These are phyloP conservation scores for Basipetospora chlamydospora DNA, from an alignment of 2,329 filamentous ascomycete genomes.

Conservation along the genomic window DNA sequence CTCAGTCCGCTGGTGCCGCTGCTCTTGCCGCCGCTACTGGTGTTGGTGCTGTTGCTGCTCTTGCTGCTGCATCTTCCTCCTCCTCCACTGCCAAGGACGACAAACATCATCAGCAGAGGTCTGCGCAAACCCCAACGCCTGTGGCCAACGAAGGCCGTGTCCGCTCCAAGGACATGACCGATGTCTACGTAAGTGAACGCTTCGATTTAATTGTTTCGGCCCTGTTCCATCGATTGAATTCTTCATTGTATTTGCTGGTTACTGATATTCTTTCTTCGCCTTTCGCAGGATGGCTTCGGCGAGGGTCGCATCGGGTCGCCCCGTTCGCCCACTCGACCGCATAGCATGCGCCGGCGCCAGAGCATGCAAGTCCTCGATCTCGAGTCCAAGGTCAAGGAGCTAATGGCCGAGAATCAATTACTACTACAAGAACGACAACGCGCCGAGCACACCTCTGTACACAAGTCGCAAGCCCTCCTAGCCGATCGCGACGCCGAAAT, in stretches of 20 bases:
- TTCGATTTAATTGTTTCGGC: slow-evolving; percentile 5
- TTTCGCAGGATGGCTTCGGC: slow-evolving; percentile 72
- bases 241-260: slow-evolving; percentile 2
- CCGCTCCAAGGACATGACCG: slow-evolving; percentile 73
- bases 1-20: too few species aligned
- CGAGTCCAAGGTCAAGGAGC: slow-evolving; percentile 69
- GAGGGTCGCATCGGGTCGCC: slow-evolving; percentile 77
- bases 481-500: slow-evolving; percentile 80
- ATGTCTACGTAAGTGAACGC: slow-evolving; percentile 70
- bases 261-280: slow-evolving; percentile 10
- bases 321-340: slow-evolving; percentile 81
- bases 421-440: slow-evolving; percentile 58
- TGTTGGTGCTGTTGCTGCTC: too few species aligned
- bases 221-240: not conserved
- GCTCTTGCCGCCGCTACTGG: too few species aligned
- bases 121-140: slow-evolving; percentile 36
- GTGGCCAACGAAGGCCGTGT: slow-evolving; percentile 78
- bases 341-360: slow-evolving; percentile 90
- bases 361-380: slow-evolving; percentile 96
- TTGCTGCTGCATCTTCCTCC: too few species aligned
- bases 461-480: slow-evolving; percentile 54
- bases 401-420: slow-evolving; percentile 70
- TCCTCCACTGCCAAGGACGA: slow-evolving; percentile 8
- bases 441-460: slow-evolving; percentile 51
- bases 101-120: slow-evolving; percentile 9